phyloP scores from a whole-genome alignment of 2,329 filamentous ascomycete species.

The Aspergillus niger region DNA sequence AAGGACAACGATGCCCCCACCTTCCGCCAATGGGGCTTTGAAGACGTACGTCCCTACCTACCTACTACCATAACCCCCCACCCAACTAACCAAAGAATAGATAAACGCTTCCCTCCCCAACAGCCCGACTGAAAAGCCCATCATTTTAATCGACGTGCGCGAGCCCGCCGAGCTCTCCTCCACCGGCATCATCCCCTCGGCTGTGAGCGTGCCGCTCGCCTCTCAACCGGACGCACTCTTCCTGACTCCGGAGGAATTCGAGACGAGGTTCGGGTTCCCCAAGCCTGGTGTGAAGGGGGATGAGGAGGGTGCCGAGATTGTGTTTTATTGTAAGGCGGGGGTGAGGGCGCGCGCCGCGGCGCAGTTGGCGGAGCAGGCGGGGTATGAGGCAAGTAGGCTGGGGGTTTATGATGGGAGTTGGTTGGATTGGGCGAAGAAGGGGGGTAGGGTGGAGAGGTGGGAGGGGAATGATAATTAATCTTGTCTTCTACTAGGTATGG shows the following conservation, averaged over 20 bases:
- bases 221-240: slow-evolving; percentile 78
- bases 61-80: background rate
- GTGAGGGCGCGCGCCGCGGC: slow-evolving; percentile 80
- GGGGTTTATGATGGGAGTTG: slow-evolving; percentile 56
- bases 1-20: background rate
- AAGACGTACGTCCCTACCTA: slow-evolving; percentile 33
- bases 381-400: slow-evolving; percentile 67
- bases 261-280: slow-evolving; percentile 75
- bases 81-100: slow-evolving; percentile 22
- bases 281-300: slow-evolving; percentile 62
- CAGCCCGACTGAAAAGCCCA: slow-evolving; percentile 27
- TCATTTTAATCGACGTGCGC: slow-evolving; percentile 50
- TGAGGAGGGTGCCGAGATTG: slow-evolving; percentile 44
- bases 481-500: background rate
- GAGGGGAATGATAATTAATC: slow-evolving; percentile 29
- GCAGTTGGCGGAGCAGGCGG: slow-evolving; percentile 71
- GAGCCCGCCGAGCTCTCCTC: slow-evolving; percentile 49
- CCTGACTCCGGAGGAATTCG: slow-evolving; percentile 74
- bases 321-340: slow-evolving; percentile 94
- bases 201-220: slow-evolving; percentile 79
- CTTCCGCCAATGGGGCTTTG: slow-evolving; percentile 37
- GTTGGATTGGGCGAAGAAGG: slow-evolving; percentile 76
- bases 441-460: slow-evolving; percentile 63
- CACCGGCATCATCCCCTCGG: slow-evolving; percentile 68
- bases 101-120: slow-evolving; percentile 38